Evolutionary conservation across 2,329 filamentous ascomycete genomes (phyloP).

Genomic region (Phaeosphaeriaceae sp.): DNA sequence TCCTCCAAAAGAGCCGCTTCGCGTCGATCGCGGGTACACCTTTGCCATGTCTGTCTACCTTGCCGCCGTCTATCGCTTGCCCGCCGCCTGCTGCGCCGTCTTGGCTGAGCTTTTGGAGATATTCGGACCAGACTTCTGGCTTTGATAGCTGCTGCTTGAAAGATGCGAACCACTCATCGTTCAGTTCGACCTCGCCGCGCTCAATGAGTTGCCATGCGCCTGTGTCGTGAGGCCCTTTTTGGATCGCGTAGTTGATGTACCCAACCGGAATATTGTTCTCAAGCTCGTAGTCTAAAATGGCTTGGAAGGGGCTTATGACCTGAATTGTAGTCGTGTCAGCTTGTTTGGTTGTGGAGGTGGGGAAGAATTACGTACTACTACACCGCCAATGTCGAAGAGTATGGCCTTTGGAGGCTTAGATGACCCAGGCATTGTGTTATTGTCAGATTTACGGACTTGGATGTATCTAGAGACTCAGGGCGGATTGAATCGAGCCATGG

Average conservation of each 20-base stretch:
- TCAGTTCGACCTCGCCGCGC: conserved; percentile 78
- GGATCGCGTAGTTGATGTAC: conserved; percentile 92
- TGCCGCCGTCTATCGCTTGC: conserved; percentile 35
- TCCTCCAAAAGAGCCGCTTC: conserved; percentile 83
- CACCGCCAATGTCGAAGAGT: conserved; percentile 94
- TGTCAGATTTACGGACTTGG: not conserved
- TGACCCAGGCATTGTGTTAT: conserved; percentile 13
- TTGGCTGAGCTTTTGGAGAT: conserved; percentile 42
- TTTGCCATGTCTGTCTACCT: conserved; percentile 54
- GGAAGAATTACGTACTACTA: conserved; percentile 75
- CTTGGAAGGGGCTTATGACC: conserved; percentile 91
- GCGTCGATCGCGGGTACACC: conserved; percentile 74
- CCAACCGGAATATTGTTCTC: conserved; percentile 78
- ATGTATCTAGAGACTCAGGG: conserved; percentile 20
- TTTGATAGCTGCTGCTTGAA: conserved; percentile 79
- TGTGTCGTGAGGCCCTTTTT: conserved; percentile 70
- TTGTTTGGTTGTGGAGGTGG: conserved; percentile 7
- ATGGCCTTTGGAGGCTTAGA: conserved; percentile 36
- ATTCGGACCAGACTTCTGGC: conserved; percentile 72
- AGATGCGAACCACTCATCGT: conserved; percentile 74
- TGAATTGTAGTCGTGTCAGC: not conserved
- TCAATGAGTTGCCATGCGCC: conserved; percentile 92
- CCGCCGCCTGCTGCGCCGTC: conserved; percentile 27
- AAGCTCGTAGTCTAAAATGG: conserved; percentile 89
- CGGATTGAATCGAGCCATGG: conserved; percentile 22